Percentiles rank a stretch among this genome's conserved stretches.
Evolutionary conservation across 495 filamentous ascomycete genomes (phyloP).

Genomic region (Annulohypoxylon nitens): DNA sequence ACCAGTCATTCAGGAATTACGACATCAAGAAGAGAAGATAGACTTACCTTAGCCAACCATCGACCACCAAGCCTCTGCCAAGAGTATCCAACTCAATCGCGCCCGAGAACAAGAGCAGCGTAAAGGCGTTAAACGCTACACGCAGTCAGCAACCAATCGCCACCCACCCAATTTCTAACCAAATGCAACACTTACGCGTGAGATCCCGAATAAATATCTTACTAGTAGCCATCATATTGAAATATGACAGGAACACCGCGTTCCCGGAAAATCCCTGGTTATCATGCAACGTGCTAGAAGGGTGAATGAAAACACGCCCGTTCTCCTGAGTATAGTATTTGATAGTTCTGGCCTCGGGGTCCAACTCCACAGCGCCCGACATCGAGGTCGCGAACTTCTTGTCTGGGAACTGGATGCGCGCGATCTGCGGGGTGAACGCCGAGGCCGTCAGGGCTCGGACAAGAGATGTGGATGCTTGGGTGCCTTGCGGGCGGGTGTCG

Average conservation of each 20-base stretch:
- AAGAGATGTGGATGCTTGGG: conserved; percentile 68
- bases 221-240: conserved; percentile 88
- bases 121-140: conserved; percentile 89
- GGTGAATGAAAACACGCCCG: conserved; percentile 92
- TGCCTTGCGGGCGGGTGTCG: conserved; percentile 61
- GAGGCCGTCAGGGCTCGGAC: conserved; percentile 90
- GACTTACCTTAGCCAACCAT: conserved; percentile 82
- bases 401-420: conserved; percentile 90
- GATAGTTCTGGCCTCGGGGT: conserved; percentile 92
- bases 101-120: conserved; percentile 90
- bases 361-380: conserved; percentile 88
- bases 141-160: conserved; percentile 19
- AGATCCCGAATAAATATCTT: conserved; percentile 90
- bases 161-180: background rate
- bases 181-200: conserved; percentile 73
- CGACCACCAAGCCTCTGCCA: conserved; percentile 88
- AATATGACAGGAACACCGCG: conserved; percentile 83
- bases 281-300: conserved; percentile 85
- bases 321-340: conserved; percentile 91
- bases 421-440: conserved; percentile 91
- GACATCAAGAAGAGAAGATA: background rate
- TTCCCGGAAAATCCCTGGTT: conserved; percentile 78
- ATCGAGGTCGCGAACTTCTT: conserved; percentile 91
- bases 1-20: background rate
- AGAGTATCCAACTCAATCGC: conserved; percentile 86